A percentile compares a stretch with the other conserved stretches of the same genome.
Evolutionary conservation across 805 yeast species (phyloP).

Genomic region (Candida insectorum): DNA sequence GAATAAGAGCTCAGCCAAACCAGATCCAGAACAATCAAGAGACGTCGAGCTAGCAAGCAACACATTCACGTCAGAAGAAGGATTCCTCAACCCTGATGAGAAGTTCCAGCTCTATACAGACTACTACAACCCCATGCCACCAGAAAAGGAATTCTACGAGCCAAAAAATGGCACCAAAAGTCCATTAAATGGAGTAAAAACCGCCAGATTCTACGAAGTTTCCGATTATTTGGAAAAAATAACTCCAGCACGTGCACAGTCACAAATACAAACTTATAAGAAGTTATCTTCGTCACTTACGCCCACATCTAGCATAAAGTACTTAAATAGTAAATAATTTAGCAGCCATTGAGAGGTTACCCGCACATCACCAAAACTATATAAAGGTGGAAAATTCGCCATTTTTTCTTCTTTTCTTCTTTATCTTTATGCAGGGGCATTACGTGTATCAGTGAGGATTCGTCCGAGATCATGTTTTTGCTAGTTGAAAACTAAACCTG

Average conservation of each 20-base stretch:
- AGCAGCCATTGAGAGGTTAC: slow-evolving; percentile 1
- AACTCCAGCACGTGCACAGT: slow-evolving; percentile 1
- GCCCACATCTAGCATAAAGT: slow-evolving; percentile 2
- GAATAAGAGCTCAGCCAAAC: neutral
- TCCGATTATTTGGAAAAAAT: slow-evolving; percentile 3
- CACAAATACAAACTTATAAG: slow-evolving; percentile 2
- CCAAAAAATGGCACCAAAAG: slow-evolving; percentile 15
- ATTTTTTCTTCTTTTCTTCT: slow-evolving; percentile 15
- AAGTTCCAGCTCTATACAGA: slow-evolving; percentile 39
- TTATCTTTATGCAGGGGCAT: slow-evolving; percentile 99
- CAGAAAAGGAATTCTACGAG: slow-evolving; percentile 13
- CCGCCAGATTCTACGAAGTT: slow-evolving; percentile 5
- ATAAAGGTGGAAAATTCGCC: slow-evolving; percentile 2
- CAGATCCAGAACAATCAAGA: neutral
- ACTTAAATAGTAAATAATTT: slow-evolving; percentile 1
- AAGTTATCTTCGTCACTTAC: neutral
- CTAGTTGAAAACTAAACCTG: slow-evolving; percentile 99
- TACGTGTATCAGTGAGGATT: slow-evolving; percentile 99
- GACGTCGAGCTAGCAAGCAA: slow-evolving; percentile 17
- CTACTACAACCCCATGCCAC: slow-evolving; percentile 24
- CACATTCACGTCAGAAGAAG: slow-evolving; percentile 27
- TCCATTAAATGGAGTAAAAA: slow-evolving; percentile 4
- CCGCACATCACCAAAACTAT: slow-evolving; percentile 3
- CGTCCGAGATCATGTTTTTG: slow-evolving; percentile 99
- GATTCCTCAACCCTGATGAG: slow-evolving; percentile 37